phyloP scores from a whole-genome alignment of 202 grass and related monocot species.

The Alloteropsis angusta region DNA sequence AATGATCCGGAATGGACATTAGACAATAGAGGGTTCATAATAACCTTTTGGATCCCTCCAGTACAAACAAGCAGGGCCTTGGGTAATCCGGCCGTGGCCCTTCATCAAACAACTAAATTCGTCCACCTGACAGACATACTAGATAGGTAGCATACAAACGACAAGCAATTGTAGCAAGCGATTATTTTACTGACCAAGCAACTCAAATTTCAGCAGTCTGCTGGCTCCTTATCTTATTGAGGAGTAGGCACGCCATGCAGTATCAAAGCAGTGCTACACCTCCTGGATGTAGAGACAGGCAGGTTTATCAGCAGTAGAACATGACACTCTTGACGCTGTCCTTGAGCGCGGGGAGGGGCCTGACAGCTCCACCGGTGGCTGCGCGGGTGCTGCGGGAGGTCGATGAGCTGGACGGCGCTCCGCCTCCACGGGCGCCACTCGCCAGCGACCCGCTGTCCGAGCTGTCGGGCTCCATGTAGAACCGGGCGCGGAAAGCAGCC shows the following conservation, averaged over 20 bases:
- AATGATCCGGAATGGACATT: not conserved
- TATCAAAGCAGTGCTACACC: not conserved
- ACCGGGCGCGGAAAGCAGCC: constrained; percentile 75
- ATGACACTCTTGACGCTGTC: constrained; percentile 81
- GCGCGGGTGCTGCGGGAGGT: constrained; percentile 35
- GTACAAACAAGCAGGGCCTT: not conserved
- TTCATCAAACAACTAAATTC: not conserved
- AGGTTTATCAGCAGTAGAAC: constrained; percentile 59
- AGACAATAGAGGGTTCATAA: not conserved
- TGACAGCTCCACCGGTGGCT: constrained; percentile 30
- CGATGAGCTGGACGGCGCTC: constrained; percentile 6
- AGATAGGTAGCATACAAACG: not conserved
- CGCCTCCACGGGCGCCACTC: constrained; percentile 32
- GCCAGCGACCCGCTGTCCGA: constrained; percentile 51
- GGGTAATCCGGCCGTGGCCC: not conserved
- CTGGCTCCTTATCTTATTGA: not conserved
- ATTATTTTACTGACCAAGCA: not conserved
- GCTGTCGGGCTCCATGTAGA: constrained; percentile 80
- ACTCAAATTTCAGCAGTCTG: not conserved
- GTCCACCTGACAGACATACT: not conserved
- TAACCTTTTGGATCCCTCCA: not conserved
- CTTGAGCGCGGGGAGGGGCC: constrained; percentile 69
- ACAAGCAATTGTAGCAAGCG: not conserved
- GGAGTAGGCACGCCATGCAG: not conserved
- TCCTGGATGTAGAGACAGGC: not conserved